Evolutionary conservation across 805 yeast species (phyloP), one percentile per base, ranked within the genome.

Genomic region (Candida tibetensis): DNA sequence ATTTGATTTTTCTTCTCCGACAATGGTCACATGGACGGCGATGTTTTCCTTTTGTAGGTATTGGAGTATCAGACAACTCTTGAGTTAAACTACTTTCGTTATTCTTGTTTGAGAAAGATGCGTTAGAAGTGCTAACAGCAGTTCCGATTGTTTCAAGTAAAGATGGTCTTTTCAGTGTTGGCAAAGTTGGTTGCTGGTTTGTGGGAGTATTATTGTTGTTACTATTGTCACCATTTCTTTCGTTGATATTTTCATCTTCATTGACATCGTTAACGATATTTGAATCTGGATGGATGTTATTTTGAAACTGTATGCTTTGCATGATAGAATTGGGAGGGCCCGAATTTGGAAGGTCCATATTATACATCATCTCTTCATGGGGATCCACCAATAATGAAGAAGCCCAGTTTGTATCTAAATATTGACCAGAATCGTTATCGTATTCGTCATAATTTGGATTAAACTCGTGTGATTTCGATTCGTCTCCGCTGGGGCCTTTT

Each of bases 11-110:
- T 33, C 90, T 71, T 41, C 89, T 67, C 29, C 95, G 71, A 59
- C 97, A 90, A 48, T 82, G 87, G 53, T 86, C 95, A 55, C 96
- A 89, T 1, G 95, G 91, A 25, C 79, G 64, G 16, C 76, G 62
- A 46, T 71, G 76, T 40, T 73, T 74, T 4, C 23, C 27, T 10
- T 32, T 21, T 17, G 10, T 17, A 6, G 34, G 29, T 13, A 22
- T 7, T 14, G 34, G 9, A 1, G 34, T 15, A 7, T 7, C 7
- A 7, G 25, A 21, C 25, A 21, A 7, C 9, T 21, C 25, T 10
- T 7, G 25, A 7, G 25, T 21, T 7, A 21, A 21, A 10, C 10
- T 21, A 10, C 25, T 10, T 7, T 21, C 25, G 25, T 21, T 10
- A 7, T 7, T 7, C 25, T 21, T 21, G 25, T 10, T 21, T 7